Conservation (phyloP, 2,329 filamentous ascomycete species). For the Pyrenophora seminiperda region DNA sequence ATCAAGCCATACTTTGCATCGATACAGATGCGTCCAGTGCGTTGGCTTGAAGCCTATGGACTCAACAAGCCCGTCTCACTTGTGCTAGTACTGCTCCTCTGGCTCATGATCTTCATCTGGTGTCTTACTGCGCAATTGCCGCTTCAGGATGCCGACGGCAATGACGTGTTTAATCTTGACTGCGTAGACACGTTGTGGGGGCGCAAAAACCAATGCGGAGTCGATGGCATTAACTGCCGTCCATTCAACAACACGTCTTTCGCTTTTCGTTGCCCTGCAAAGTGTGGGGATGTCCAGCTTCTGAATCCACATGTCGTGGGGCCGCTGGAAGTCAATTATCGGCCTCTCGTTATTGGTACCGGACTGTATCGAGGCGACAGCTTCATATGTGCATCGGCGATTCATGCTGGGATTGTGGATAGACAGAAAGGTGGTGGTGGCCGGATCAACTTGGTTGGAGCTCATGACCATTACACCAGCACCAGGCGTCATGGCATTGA, state of each 20-base stretch:
- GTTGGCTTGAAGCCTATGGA: conserved; percentile 57
- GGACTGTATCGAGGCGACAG: conserved; percentile 87
- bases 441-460: conserved; percentile 73
- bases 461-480: conserved; percentile 65
- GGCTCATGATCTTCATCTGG: conserved; percentile 70
- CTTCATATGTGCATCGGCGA: conserved; percentile 83
- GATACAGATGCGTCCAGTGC: conserved; percentile 68
- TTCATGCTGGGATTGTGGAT: conserved; percentile 77
- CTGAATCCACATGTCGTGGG: conserved; percentile 77
- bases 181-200: conserved; percentile 75
- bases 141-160: conserved; percentile 64
- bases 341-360: conserved; percentile 60
- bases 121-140: conserved; percentile 66
- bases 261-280: conserved; percentile 74
- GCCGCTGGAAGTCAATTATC: conserved; percentile 64
- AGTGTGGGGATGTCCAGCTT: conserved; percentile 67
- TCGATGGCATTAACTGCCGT: conserved; percentile 74
- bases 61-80: conserved; percentile 60
- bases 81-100: conserved; percentile 62
- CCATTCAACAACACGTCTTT: conserved; percentile 73
- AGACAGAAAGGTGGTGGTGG: conserved; percentile 78
- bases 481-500: conserved; percentile 72
- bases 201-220: conserved; percentile 71
- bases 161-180: conserved; percentile 68
- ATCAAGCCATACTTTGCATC: conserved; percentile 63